phyloP scores from a whole-genome alignment of 2,329 filamentous ascomycete genomes.

The Botrytis cinerea region DNA sequence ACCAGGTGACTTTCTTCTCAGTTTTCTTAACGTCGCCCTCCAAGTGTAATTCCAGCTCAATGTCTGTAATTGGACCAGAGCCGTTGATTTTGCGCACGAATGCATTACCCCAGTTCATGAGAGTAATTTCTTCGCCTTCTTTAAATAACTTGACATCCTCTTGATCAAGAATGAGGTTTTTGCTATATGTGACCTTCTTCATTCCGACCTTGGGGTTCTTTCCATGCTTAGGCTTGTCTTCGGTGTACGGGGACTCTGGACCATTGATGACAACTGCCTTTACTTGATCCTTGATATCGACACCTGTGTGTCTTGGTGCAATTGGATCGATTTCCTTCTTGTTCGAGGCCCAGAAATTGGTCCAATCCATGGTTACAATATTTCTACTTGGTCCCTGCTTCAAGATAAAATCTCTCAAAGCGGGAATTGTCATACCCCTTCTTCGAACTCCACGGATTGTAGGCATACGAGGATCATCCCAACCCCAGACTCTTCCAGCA shows the following conservation, averaged over 20 bases:
- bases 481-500: conserved; percentile 73
- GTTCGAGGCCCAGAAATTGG: conserved; percentile 67
- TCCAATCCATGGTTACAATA: conserved; percentile 83
- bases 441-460: conserved; percentile 78
- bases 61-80: conserved; percentile 60
- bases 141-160: conserved; percentile 80
- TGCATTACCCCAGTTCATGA: conserved; percentile 96
- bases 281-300: conserved; percentile 71
- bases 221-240: conserved; percentile 82
- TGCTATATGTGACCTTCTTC: conserved; percentile 82
- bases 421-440: conserved; percentile 76
- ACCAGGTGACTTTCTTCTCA: conserved; percentile 95
- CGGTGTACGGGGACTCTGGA: conserved; percentile 60
- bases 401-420: conserved; percentile 79
- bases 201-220: conserved; percentile 85
- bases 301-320: conserved; percentile 71
- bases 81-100: conserved; percentile 69
- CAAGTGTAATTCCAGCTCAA: conserved; percentile 86
- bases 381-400: conserved; percentile 83
- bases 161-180: conserved; percentile 79
- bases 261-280: conserved; percentile 68
- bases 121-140: conserved; percentile 85
- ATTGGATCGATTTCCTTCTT: conserved; percentile 82
- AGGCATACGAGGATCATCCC: conserved; percentile 86
- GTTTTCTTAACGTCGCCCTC: conserved; percentile 93